Conservation (phyloP, 768 basidiomycete species). For the Suillus spraguei region DNA sequence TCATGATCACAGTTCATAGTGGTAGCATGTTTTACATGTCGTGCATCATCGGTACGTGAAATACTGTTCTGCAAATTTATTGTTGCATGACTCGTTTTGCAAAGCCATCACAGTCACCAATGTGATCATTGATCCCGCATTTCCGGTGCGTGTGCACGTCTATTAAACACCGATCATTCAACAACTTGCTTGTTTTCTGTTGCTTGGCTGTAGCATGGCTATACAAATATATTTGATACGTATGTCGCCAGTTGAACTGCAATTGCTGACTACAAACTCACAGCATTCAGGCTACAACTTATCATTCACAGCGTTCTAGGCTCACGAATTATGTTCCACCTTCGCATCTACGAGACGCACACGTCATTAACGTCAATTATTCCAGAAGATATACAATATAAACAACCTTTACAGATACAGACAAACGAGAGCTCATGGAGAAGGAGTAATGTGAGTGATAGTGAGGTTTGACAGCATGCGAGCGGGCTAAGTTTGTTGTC, state of each 20-base stretch:
- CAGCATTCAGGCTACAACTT: constrained; percentile 18
- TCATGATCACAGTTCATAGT: constrained; percentile 17
- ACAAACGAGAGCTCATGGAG: background rate
- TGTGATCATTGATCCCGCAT: constrained; percentile 9
- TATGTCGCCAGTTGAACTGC: background rate
- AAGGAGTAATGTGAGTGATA: background rate
- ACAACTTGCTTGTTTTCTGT: background rate
- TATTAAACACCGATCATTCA: background rate
- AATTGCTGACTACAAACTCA: too few relatives aligned
- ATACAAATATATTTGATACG: background rate
- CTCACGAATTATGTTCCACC: constrained; percentile 32
- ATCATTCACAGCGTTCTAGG: constrained; percentile 28
- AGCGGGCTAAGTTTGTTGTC: background rate
- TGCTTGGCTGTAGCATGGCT: background rate
- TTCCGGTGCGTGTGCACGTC: constrained; percentile 14
- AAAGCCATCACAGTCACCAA: constrained; percentile 22
- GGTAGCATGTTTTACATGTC: constrained; percentile 22
- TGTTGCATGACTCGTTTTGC: background rate
- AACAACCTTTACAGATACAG: background rate
- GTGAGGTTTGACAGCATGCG: background rate
- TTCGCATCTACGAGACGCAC: constrained; percentile 7
- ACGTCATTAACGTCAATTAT: too few relatives aligned
- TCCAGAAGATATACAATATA: background rate
- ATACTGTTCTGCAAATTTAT: too few relatives aligned
- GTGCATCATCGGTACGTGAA: constrained; percentile 20